Base-by-base conservation (phyloP, 306 rosid species). In the Medicago ruthenica region DNA sequence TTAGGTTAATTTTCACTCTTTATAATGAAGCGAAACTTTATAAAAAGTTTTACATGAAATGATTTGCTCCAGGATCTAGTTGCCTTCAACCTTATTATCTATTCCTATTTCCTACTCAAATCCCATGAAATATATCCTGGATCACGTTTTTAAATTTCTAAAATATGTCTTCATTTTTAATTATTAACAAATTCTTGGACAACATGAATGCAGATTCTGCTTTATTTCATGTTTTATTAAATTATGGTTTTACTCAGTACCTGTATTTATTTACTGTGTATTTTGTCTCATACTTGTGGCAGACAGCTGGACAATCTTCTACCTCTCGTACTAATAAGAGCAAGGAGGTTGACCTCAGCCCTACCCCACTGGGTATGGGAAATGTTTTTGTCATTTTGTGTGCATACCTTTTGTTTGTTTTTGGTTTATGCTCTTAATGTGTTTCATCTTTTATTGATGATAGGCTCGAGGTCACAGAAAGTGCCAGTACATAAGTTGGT, bases 401-500 rank as follows among this genome's bases (percentile, higher is more conserved):
- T 82, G 70, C 78, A 24, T 44, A 18, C 45, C 79, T 65, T 64
- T 63, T 67, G 40, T 53, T 69, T 51, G 36, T 50, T 76, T 48
- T 65, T 55, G 70, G 54, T 71, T 83, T 67, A 7, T 70, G 37
- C 36, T 71, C 51, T 64, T 27, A 48, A 45, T 51, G 45, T 64
- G 63, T 65, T 70, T 64, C 45, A 36, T 81, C 61, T 47, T 8
- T 40, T 73, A 67, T 79, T 77, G 15, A 57, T 73, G 64, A 51
- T 77, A 92, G 97, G 93, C 22, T 82, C 96, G 34, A 90, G 82
- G 81, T 77, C 85, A 67, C 90, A 76, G 80, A 94, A 94, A 85
- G 88, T 92, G 82, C 98, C 97, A 0, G 95, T 90, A 14, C 48
- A 86, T 72, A 91, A 94, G 83, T 87, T 94, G 87, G 93, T 94